A percentile compares a stretch with the other conserved stretches of the same genome.
These are phyloP conservation scores for Fusarium udum DNA, from an alignment of 2,329 filamentous ascomycete species.

Conservation along the genomic window DNA sequence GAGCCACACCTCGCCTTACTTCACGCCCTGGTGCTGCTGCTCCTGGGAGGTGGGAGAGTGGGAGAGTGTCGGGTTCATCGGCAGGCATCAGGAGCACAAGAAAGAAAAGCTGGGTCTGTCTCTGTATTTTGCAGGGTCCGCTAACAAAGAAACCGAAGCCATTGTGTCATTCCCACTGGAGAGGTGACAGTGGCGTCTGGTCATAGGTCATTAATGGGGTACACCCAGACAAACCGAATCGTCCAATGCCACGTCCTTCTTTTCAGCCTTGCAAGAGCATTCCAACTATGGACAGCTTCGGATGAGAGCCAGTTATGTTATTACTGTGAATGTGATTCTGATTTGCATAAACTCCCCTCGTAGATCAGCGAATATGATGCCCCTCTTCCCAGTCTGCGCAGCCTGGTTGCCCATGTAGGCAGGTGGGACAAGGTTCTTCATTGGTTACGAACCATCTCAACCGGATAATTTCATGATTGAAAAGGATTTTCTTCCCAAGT, in stretches of 20 bases:
- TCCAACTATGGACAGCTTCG: constrained; percentile 25
- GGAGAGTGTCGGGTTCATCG: constrained; percentile 26
- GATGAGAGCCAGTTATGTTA: constrained; percentile 15
- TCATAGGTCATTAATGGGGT: constrained; percentile 26
- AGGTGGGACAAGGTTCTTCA: constrained; percentile 8
- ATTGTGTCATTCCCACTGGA: constrained; percentile 36
- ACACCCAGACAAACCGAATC: constrained; percentile 35
- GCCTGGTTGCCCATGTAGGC: not conserved
- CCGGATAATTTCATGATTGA: constrained; percentile 19
- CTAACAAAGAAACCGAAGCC: constrained; percentile 26
- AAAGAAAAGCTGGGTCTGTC: constrained; percentile 25
- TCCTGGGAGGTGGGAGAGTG: constrained; percentile 1
- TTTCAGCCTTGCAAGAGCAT: constrained; percentile 36
- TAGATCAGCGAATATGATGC: constrained; percentile 10
- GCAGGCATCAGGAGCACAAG: constrained; percentile 28
- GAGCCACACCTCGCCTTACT: constrained; percentile 32
- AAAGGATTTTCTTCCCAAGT: constrained; percentile 14
- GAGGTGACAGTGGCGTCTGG: constrained; percentile 42
- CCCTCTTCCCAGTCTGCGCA: constrained; percentile 4
- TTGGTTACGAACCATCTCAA: constrained; percentile 4
- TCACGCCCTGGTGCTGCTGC: constrained; percentile 25
- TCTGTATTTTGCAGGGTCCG: constrained; percentile 21
- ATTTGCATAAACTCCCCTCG: constrained; percentile 22
- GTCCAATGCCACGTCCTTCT: constrained; percentile 36
- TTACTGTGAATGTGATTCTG: constrained; percentile 20